Evolutionary conservation across 225 moss, liverwort and hornwort genomes (phyloP).

Genomic region (Sphagnum tenellum): DNA sequence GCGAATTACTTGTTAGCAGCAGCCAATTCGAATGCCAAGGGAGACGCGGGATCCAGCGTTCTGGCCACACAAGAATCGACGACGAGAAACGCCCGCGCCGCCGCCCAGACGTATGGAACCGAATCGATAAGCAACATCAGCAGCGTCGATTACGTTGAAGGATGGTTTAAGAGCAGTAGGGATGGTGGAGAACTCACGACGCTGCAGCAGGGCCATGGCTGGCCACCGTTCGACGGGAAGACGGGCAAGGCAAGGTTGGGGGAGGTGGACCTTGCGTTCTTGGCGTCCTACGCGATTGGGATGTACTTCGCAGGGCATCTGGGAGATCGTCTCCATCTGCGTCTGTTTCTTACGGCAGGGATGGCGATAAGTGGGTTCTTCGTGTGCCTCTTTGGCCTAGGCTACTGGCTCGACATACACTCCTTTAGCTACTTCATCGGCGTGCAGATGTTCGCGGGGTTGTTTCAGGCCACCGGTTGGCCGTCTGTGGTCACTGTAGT

Average conservation of each 20-base stretch:
- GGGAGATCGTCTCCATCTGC: constrained; percentile 75
- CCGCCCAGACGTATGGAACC: too few relatives aligned
- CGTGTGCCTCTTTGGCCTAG: constrained; percentile 72
- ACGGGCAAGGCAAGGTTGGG: constrained; percentile 67
- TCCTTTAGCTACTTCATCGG: constrained; percentile 43
- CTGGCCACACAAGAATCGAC: not conserved
- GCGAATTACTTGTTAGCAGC: too few relatives aligned
- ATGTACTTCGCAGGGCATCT: constrained; percentile 92
- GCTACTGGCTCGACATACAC: constrained; percentile 44
- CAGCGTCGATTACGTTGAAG: too few relatives aligned
- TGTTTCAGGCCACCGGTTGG: constrained; percentile 85
- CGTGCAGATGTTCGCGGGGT: constrained; percentile 65
- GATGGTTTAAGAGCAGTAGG: too few relatives aligned
- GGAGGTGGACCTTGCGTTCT: constrained; percentile 74
- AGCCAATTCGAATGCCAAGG: too few relatives aligned
- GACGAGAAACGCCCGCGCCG: too few relatives aligned
- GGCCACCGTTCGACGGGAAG: constrained; percentile 76
- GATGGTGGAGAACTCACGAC: too few relatives aligned
- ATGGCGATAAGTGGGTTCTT: constrained; percentile 79
- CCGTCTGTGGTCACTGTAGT: constrained; percentile 75
- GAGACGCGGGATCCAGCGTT: not conserved
- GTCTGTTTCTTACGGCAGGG: constrained; percentile 54
- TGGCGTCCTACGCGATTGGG: constrained; percentile 67
- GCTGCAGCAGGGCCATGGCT: constrained; percentile 15
- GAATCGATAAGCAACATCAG: too few relatives aligned